These are phyloP conservation scores for Globisporangium canariense DNA, from an alignment of 352 stramenopile genomes.

Conservation along the genomic window DNA sequence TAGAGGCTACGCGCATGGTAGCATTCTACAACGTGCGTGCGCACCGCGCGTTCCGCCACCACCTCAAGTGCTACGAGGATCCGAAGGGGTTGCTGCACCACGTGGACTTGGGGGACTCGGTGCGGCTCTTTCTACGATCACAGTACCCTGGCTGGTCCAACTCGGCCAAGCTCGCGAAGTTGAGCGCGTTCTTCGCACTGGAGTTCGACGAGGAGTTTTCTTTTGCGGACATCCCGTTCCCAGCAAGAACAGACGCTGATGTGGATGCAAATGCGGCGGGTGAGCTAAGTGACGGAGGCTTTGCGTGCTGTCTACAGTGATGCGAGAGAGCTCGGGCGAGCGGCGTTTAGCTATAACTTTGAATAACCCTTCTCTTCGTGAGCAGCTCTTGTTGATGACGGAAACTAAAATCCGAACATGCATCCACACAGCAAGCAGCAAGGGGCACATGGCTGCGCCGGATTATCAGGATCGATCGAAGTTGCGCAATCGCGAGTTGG, in stretches of 20 bases:
- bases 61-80: conserved; percentile 46
- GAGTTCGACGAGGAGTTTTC: conserved; percentile 49
- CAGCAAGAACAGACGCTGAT: background rate
- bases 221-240: conserved; percentile 20
- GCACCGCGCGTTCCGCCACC: conserved; percentile 39
- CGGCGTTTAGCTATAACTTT: background rate
- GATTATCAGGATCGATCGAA: no score
- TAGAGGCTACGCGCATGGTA: conserved; percentile 24
- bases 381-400: no score
- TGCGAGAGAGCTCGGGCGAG: background rate
- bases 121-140: conserved; percentile 53
- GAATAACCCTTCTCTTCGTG: no score
- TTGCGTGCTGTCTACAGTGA: background rate
- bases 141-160: conserved; percentile 51
- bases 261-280: background rate
- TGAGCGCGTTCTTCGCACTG: conserved; percentile 45
- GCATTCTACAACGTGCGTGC: conserved; percentile 60
- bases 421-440: no score
- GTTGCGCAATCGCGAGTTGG: no score
- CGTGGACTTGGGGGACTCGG: conserved; percentile 37
- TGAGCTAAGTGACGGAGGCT: background rate
- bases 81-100: conserved; percentile 29
- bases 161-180: conserved; percentile 43
- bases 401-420: no score
- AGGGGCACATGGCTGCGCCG: no score